Conservation (phyloP, 805 yeast genomes). For the Kuraishia ogatae region DNA sequence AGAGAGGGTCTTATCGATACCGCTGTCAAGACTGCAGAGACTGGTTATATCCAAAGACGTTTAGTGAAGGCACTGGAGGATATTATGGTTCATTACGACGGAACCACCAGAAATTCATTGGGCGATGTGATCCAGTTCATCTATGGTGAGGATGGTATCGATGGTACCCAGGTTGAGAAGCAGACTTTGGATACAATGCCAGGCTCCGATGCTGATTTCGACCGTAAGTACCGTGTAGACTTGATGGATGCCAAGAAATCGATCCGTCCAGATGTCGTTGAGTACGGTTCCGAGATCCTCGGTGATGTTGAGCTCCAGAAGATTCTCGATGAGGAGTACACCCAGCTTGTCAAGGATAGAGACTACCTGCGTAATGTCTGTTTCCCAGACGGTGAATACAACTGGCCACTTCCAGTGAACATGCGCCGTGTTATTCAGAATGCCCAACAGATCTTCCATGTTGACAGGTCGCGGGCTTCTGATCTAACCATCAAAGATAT, state of each 20-base stretch:
- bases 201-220: conserved; percentile 81
- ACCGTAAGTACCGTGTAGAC: conserved; percentile 77
- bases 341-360: conserved; percentile 73
- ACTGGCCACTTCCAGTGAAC: conserved; percentile 97
- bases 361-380: conserved; percentile 66
- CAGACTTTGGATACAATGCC: conserved; percentile 95
- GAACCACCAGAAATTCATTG: conserved; percentile 94
- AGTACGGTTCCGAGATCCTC: conserved; percentile 81
- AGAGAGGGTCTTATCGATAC: conserved; percentile 99
- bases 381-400: conserved; percentile 88
- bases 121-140: conserved; percentile 95
- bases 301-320: conserved; percentile 85
- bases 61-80: conserved; percentile 94
- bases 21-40: conserved; percentile 98
- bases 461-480: conserved; percentile 83
- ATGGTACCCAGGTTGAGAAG: conserved; percentile 95
- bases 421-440: conserved; percentile 94
- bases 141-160: conserved; percentile 98
- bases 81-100: conserved; percentile 96
- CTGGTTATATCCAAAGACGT: conserved; percentile 98
- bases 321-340: conserved; percentile 75
- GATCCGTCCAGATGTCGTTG: conserved; percentile 66
- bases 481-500: conserved; percentile 83
- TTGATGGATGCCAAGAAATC: conserved; percentile 62
- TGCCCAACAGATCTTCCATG: conserved; percentile 94